These are phyloP conservation scores for Bertia moriformis DNA, from an alignment of 2,329 filamentous ascomycete species.

Conservation along the genomic window DNA sequence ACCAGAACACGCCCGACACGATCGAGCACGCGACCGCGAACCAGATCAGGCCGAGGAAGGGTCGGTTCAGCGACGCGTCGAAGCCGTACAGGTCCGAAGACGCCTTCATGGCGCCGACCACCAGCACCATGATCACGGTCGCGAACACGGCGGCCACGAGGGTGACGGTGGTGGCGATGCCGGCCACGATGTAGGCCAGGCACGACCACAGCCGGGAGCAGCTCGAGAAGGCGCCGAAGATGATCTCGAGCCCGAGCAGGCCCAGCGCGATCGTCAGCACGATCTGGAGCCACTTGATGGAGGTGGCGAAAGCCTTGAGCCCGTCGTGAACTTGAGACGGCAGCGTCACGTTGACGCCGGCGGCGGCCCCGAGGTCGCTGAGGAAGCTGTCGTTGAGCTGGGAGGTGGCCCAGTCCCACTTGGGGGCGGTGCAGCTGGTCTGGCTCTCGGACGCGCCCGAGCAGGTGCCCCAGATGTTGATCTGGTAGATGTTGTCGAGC, in stretches of 20 bases:
- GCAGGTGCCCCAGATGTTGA: constrained; percentile 84
- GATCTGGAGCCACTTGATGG: constrained; percentile 71
- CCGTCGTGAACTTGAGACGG: constrained; percentile 52
- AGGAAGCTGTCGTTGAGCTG: constrained; percentile 53
- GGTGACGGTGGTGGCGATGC: constrained; percentile 36
- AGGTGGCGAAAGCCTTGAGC: constrained; percentile 58
- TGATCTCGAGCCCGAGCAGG: constrained; percentile 54
- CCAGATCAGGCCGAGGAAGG: constrained; percentile 64
- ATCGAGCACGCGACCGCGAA: constrained; percentile 65
- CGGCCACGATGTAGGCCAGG: constrained; percentile 63
- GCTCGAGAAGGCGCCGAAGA: constrained; percentile 69
- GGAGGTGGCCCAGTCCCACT: constrained; percentile 65
- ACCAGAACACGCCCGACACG: constrained; percentile 73
- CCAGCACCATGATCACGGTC: constrained; percentile 57
- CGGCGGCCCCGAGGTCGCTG: constrained; percentile 31
- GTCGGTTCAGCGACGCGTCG: constrained; percentile 46
- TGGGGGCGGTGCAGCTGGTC: constrained; percentile 53
- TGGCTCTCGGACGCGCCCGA: constrained; percentile 37
- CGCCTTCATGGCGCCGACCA: constrained; percentile 54
- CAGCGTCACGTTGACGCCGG: constrained; percentile 43
- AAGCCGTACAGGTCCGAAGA: constrained; percentile 61
- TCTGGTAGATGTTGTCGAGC: constrained; percentile 63
- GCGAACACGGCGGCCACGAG: constrained; percentile 57
- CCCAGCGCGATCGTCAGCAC: constrained; percentile 63
- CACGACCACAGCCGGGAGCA: constrained; percentile 73